Percentiles rank a stretch among this genome's conserved stretches.
phyloP scores from a whole-genome alignment of 2,329 filamentous ascomycete genomes.

The Phoma sp. region DNA sequence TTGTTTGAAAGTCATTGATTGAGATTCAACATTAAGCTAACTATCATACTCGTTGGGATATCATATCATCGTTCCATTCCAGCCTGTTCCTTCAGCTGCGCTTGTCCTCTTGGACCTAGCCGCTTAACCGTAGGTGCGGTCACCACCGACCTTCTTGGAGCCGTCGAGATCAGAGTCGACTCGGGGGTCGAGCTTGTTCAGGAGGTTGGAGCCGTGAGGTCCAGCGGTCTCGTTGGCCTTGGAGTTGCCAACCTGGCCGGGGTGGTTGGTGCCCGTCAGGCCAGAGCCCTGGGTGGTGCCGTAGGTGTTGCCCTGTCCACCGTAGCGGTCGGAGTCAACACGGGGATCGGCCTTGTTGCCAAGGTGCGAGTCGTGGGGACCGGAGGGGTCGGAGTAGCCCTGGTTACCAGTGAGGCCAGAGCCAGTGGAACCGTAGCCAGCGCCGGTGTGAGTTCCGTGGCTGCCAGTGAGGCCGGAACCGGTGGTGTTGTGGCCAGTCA shows the following conservation, averaged over 20 bases:
- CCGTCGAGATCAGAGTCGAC: conserved; percentile 47
- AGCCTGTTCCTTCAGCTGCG: conserved; percentile 9
- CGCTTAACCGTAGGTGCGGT: conserved; percentile 33
- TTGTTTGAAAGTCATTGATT: conserved; percentile 5
- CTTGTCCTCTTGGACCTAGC: conserved; percentile 9
- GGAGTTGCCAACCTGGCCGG: conserved; percentile 22
- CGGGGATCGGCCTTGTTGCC: conserved; percentile 42
- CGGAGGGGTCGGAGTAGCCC: conserved; percentile 31
- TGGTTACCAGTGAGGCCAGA: conserved; percentile 12
- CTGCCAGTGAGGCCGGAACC: conserved; percentile 16
- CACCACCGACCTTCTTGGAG: conserved; percentile 38
- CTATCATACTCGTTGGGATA: conserved; percentile 14
- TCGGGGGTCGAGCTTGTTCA: conserved; percentile 47
- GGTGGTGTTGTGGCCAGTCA: conserved; percentile 17
- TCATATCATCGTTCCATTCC: conserved; percentile 17
- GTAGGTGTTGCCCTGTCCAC: conserved; percentile 30
- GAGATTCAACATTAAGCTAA: conserved; percentile 17
- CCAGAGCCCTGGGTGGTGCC: conserved; percentile 18
- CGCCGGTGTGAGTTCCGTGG: conserved; percentile 1
- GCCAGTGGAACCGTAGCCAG: conserved; percentile 11
- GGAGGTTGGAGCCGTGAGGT: conserved; percentile 41
- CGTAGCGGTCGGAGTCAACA: conserved; percentile 37
- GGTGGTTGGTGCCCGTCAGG: conserved; percentile 20
- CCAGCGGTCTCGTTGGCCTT: conserved; percentile 43
- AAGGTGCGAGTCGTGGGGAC: conserved; percentile 36